Percentiles rank a stretch among this genome's conserved stretches.
These are phyloP conservation scores for Vachellia pachyceras DNA, from an alignment of 306 rosid genomes.

Conservation along the genomic window DNA sequence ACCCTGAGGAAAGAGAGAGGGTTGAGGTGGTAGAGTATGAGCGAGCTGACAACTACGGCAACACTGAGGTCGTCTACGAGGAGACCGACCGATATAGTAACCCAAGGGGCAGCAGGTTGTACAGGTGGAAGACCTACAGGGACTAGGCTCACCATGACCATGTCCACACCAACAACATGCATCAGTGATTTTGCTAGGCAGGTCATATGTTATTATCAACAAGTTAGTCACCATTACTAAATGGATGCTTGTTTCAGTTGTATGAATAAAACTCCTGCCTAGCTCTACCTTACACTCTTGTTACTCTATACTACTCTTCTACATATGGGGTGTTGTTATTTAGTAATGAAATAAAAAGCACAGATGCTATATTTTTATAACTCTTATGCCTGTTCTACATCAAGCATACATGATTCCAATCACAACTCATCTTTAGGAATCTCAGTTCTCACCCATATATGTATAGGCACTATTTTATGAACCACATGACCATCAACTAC, in stretches of 20 bases:
- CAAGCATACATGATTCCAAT: not conserved
- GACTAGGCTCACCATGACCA: not conserved
- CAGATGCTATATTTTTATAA: constrained; percentile 7
- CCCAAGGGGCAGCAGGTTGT: constrained; percentile 33
- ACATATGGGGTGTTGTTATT: not conserved
- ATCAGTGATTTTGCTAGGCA: constrained; percentile 43
- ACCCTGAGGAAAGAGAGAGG: constrained; percentile 39
- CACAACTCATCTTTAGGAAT: not conserved
- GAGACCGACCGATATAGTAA: constrained; percentile 31
- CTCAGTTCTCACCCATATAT: too few relatives aligned
- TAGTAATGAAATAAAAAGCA: not conserved
- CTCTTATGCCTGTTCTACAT: not conserved
- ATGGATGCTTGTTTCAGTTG: constrained; percentile 30
- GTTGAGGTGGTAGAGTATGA: constrained; percentile 52
- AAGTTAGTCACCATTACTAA: not conserved
- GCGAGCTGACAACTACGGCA: constrained; percentile 29
- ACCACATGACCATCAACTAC: not conserved
- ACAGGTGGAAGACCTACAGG: constrained; percentile 48
- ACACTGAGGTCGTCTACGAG: constrained; percentile 26
- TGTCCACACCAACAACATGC: too few relatives aligned
- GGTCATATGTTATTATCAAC: constrained; percentile 16
- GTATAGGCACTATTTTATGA: not conserved
- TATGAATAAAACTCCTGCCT: constrained; percentile 41
- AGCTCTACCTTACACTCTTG: not conserved
- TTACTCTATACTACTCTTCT: constrained; percentile 6